These are phyloP conservation scores for Bombardia bombarda DNA, from an alignment of 495 filamentous ascomycete species.

Conservation along the genomic window DNA sequence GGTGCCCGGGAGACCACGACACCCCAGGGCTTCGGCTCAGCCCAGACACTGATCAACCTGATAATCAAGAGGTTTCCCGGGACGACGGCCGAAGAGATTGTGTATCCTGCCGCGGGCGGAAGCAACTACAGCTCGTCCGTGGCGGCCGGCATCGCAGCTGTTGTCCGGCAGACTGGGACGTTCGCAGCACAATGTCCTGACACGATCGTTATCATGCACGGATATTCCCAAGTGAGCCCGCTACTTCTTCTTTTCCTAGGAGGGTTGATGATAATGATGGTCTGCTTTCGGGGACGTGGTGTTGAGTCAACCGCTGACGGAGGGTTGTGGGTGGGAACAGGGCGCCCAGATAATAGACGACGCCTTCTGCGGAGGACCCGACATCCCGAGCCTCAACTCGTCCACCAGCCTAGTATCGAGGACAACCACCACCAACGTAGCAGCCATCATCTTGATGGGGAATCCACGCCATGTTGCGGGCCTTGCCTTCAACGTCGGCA, in stretches of 20 bases:
- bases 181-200: slow-evolving; percentile 44
- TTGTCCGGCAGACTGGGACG: slow-evolving; percentile 41
- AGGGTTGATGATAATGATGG: no score
- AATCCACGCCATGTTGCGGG: slow-evolving; percentile 45
- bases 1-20: slow-evolving; percentile 55
- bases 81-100: slow-evolving; percentile 47
- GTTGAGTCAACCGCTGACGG: no score
- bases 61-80: slow-evolving; percentile 39
- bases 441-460: slow-evolving; percentile 53
- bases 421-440: slow-evolving; percentile 40
- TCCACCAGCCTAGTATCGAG: slow-evolving; percentile 35
- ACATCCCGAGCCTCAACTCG: slow-evolving; percentile 40
- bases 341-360: slow-evolving; percentile 54
- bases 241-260: no score
- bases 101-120: slow-evolving; percentile 51
- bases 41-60: slow-evolving; percentile 42
- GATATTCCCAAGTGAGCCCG: slow-evolving; percentile 46
- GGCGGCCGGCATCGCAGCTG: slow-evolving; percentile 38
- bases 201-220: slow-evolving; percentile 47
- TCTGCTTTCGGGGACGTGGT: no score
- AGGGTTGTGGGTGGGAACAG: slow-evolving; percentile 17
- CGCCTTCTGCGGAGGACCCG: slow-evolving; percentile 52
- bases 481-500: slow-evolving; percentile 49
- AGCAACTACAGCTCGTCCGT: slow-evolving; percentile 43
- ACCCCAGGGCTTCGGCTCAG: slow-evolving; percentile 45